Evolutionary conservation across 257 asterid genomes (phyloP), one percentile per base, ranked within the genome.

Genomic region (Apocynum venetum): DNA sequence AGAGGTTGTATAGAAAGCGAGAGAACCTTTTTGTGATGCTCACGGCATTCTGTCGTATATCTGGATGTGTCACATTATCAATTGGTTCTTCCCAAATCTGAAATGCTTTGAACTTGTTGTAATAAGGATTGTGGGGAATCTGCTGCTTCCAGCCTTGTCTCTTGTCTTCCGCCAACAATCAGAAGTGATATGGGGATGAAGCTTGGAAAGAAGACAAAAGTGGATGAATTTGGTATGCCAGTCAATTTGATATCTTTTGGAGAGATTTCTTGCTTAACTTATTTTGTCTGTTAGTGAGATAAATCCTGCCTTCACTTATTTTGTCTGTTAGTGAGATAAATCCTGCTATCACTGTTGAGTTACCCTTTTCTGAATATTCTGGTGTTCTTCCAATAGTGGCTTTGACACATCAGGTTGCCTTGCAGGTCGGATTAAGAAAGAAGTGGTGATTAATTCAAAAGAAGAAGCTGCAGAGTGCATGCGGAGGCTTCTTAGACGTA

Each of bases 391-490:
- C 20, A 55, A 17, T 72, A 41, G 49, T 47, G 76, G 49, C 10
- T 78, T 31, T n/a, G 15, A 7, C 17, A 56, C 36, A 41, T 10
- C 51, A 38, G 56, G 41, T 46, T 49, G 61, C 17, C 55, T 79
- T 77, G 67, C 74, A 89, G 98, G 88, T 72, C 79, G 76, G 67
- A 79, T 76, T 15, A 56, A 52, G 48, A 75, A 76, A 60, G 87
- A 81, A 74, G 83, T 87, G 82, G 83, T 71, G 63, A 77, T 86
- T n/a, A 84, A 68, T 60, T 92, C 96, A 3, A 93, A 80, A 88
- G 93, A 82, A 63, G 91, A 91, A 88, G 94, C 91, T 74, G 97
- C 93, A 48, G 82, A 86, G 74, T 88, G 89, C 81, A 57, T 89
- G 82, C 85, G 75, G 69, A 95, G 81, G 86, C 84, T 89, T 72